Conservation (phyloP, 495 filamentous ascomycete genomes). For the Hypoxylon crocopeplum region DNA sequence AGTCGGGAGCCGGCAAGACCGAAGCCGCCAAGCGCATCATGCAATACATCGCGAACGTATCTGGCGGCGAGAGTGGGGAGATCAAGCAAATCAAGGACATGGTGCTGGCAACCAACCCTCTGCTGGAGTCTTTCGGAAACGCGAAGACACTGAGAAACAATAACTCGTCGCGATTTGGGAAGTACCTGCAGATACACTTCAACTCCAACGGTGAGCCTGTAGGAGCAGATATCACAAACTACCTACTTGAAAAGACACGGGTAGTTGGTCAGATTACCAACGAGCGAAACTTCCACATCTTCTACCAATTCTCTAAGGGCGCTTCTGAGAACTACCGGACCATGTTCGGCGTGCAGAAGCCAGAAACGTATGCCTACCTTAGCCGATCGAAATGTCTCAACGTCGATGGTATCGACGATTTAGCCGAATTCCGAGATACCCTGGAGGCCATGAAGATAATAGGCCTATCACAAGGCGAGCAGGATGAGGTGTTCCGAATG, state of each 20-base stretch:
- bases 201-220: constrained; percentile 92
- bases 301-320: constrained; percentile 98
- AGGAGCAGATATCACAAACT: constrained; percentile 97
- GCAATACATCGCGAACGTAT: constrained; percentile 99
- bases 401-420: constrained; percentile 91
- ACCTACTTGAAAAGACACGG: constrained; percentile 92
- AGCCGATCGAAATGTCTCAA: constrained; percentile 92
- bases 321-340: constrained; percentile 86
- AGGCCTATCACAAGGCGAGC: constrained; percentile 85
- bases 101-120: constrained; percentile 96
- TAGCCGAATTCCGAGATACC: constrained; percentile 89
- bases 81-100: constrained; percentile 98
- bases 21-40: constrained; percentile 98
- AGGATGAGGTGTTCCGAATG: constrained; percentile 98
- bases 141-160: constrained; percentile 98
- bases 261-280: constrained; percentile 96
- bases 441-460: constrained; percentile 94
- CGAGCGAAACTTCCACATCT: constrained; percentile 99
- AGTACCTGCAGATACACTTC: constrained; percentile 98
- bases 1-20: constrained; percentile 99
- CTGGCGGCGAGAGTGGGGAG: constrained; percentile 84
- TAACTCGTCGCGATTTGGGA: constrained; percentile 97
- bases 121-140: constrained; percentile 97
- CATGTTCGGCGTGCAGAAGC: constrained; percentile 85
- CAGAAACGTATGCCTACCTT: constrained; percentile 94